Percentiles rank a stretch among this genome's conserved stretches.
Evolutionary conservation across 164 flowering plant species (phyloP).

Genomic region (Malania oleifera): DNA sequence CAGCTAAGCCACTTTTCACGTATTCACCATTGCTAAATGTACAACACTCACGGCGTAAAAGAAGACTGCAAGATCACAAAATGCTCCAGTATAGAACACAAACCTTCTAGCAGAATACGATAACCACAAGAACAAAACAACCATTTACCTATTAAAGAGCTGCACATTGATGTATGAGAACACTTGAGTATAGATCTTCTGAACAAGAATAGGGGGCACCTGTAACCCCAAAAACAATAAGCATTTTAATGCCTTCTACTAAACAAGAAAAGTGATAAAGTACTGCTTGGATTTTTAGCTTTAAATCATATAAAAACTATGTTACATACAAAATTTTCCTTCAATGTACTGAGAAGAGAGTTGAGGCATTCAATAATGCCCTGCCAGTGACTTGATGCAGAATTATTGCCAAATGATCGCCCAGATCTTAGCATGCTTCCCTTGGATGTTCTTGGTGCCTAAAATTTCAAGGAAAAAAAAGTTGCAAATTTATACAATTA

Average conservation of each 20-base stretch:
- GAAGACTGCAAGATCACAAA: conserved; percentile 37
- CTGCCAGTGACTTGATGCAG: conserved; percentile 76
- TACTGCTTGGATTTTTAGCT: too few species aligned
- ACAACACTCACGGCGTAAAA: conserved; percentile 73
- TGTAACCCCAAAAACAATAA: conserved; percentile 21
- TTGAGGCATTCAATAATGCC: conserved; percentile 79
- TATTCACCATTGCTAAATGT: conserved; percentile 73
- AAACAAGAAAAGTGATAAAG: neutral
- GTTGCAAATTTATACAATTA: neutral
- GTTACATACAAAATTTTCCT: conserved; percentile 74
- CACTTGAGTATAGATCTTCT: conserved; percentile 52
- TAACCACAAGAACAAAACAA: neutral
- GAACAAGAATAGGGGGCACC: conserved; percentile 55
- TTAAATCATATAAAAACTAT: too few species aligned
- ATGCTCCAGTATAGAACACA: neutral
- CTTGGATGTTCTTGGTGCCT: conserved; percentile 94
- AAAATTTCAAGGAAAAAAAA: conserved; percentile 6
- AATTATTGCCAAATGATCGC: conserved; percentile 69
- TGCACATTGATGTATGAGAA: conserved; percentile 68
- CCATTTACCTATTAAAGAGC: conserved; percentile 53
- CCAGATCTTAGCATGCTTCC: conserved; percentile 73
- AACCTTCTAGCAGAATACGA: neutral
- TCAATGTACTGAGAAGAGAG: conserved; percentile 51
- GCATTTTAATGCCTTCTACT: neutral
- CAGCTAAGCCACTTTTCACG: conserved; percentile 70